Evolutionary conservation across 371 early-diverging fungal genomes (phyloP).

Genomic region (Actinomucor elegans): DNA sequence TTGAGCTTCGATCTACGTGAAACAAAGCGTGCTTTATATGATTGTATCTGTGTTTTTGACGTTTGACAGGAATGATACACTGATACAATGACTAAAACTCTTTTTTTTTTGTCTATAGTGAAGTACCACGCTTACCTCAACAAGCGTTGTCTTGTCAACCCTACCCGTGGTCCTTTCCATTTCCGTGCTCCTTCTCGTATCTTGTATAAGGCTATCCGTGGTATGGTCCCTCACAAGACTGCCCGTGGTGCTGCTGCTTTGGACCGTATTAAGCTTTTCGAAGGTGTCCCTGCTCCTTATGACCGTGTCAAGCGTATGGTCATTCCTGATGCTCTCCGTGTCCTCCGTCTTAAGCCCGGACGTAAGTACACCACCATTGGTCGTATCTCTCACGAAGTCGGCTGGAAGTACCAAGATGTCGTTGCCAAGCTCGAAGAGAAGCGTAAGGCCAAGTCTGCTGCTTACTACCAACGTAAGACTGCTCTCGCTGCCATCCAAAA

Average conservation of each 20-base stretch:
- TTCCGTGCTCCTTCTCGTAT: constrained; percentile 99
- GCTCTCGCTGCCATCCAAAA: constrained; percentile 45
- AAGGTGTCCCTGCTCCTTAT: constrained; percentile 99
- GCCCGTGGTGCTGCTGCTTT: constrained; percentile 97
- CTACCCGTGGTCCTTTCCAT: constrained; percentile 98
- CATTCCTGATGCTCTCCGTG: constrained; percentile 96
- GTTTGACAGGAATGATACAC: too few species aligned
- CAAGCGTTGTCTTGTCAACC: constrained; percentile 99
- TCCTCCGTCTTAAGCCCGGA: constrained; percentile 94
- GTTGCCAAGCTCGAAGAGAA: constrained; percentile 95
- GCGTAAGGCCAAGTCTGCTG: constrained; percentile 93
- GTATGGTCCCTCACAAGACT: constrained; percentile 99
- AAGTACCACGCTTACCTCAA: constrained; percentile 97
- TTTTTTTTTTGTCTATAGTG: constrained; percentile 46
- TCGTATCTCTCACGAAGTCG: constrained; percentile 95
- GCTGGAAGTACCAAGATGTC: constrained; percentile 99
- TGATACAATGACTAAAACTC: too few species aligned
- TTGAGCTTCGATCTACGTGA: too few species aligned
- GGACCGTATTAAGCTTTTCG: constrained; percentile 97
- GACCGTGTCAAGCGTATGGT: constrained; percentile 96
- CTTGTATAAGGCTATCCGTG: constrained; percentile 97
- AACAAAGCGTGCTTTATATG: too few species aligned
- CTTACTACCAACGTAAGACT: constrained; percentile 90
- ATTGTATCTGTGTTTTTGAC: too few species aligned
- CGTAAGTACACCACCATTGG: constrained; percentile 97